These are phyloP conservation scores for Mycena olivaceomarginata DNA, from an alignment of 768 basidiomycete genomes.

Conservation along the genomic window DNA sequence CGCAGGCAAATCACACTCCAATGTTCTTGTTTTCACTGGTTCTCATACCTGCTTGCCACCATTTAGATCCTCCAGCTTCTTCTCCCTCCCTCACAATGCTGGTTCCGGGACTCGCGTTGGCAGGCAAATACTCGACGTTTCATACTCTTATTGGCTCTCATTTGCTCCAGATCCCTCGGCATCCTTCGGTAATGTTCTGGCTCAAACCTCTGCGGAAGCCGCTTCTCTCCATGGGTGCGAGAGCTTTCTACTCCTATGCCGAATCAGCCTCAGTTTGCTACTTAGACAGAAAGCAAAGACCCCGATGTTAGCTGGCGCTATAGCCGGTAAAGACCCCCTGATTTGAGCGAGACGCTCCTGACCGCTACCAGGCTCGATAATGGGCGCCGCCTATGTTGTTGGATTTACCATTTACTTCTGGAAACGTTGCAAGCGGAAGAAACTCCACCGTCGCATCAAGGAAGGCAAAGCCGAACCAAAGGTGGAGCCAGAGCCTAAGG, in stretches of 20 bases:
- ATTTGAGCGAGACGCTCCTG: too few species aligned
- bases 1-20: slow-evolving; percentile 7
- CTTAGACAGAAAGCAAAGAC: slow-evolving; percentile 72
- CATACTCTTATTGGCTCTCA: too few species aligned
- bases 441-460: slow-evolving; percentile 63
- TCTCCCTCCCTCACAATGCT: not conserved
- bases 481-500: slow-evolving; percentile 61
- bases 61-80: slow-evolving; percentile 20
- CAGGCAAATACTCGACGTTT: too few species aligned
- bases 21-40: not conserved
- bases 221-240: slow-evolving; percentile 63
- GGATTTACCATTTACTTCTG: slow-evolving; percentile 75
- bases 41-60: not conserved
- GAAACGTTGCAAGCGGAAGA: slow-evolving; percentile 70
- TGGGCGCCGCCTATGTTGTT: slow-evolving; percentile 72
- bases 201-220: slow-evolving; percentile 58
- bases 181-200: slow-evolving; percentile 28
- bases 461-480: slow-evolving; percentile 66
- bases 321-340: slow-evolving; percentile 41
- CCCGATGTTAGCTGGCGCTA: slow-evolving; percentile 76
- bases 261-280: not conserved
- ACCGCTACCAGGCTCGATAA: slow-evolving; percentile 62
- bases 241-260: slow-evolving; percentile 9
- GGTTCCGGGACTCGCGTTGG: too few species aligned
- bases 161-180: slow-evolving; percentile 18